Evolutionary conservation across 768 basidiomycete species (phyloP).

Genomic region (Pleurotus tuber-regium): DNA sequence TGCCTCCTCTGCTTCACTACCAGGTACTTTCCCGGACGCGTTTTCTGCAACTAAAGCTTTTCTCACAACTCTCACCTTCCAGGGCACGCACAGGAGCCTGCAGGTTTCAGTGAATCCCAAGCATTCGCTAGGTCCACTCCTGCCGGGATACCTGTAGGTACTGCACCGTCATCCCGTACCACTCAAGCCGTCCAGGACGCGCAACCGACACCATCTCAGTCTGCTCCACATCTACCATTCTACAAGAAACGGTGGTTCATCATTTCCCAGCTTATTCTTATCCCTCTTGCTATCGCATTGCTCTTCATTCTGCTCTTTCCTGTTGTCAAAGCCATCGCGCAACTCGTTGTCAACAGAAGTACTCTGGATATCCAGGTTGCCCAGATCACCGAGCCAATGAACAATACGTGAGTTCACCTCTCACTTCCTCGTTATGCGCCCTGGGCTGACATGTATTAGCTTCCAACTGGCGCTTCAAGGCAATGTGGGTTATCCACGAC

Average conservation of each 20-base stretch:
- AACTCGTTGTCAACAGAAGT: slow-evolving; percentile 57
- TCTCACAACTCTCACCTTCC: slow-evolving; percentile 5
- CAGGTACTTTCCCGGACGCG: slow-evolving; percentile 24
- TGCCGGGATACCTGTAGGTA: slow-evolving; percentile 16
- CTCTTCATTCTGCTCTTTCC: slow-evolving; percentile 70
- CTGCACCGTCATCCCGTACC: neutral
- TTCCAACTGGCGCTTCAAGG: slow-evolving; percentile 53
- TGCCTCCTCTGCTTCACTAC: slow-evolving; percentile 29
- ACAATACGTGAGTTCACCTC: slow-evolving; percentile 46
- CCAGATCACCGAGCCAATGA: slow-evolving; percentile 50
- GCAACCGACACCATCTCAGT: slow-evolving; percentile 16
- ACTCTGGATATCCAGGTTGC: slow-evolving; percentile 53
- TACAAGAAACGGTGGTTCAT: slow-evolving; percentile 68
- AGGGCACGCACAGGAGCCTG: slow-evolving; percentile 34
- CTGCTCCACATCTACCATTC: slow-evolving; percentile 35
- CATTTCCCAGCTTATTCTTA: slow-evolving; percentile 47
- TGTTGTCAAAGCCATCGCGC: slow-evolving; percentile 63
- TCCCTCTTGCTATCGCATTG: slow-evolving; percentile 55
- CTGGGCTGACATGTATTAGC: slow-evolving; percentile 26
- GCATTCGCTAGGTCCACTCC: slow-evolving; percentile 23
- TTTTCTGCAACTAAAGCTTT: neutral
- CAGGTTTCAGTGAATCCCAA: slow-evolving; percentile 24
- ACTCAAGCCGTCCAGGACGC: slow-evolving; percentile 12
- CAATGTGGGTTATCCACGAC: slow-evolving; percentile 34
- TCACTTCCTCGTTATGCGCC: neutral